A percentile compares a stretch with the other conserved stretches of the same genome.
These are phyloP conservation scores for Malus sieversii DNA, from an alignment of 306 rosid genomes.

Conservation along the genomic window DNA sequence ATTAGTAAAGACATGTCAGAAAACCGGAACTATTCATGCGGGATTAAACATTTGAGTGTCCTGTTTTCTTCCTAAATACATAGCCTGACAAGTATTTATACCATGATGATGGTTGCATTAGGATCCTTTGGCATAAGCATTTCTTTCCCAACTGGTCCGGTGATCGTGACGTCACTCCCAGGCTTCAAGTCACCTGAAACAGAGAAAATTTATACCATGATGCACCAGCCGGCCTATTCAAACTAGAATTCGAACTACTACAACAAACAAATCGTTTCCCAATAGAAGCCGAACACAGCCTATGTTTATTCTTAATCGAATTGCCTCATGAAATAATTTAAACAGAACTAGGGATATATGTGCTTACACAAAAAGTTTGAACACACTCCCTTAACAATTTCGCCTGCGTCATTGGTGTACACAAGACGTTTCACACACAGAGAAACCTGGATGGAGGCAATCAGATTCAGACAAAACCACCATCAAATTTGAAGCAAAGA, in stretches of 20 bases:
- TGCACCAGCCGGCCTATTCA: neutral
- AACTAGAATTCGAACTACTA: neutral
- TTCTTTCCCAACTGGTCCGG: slow-evolving; percentile 97
- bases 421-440: slow-evolving; percentile 90
- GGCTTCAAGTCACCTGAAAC: slow-evolving; percentile 87
- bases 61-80: neutral
- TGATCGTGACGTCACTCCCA: slow-evolving; percentile 69
- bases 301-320: neutral
- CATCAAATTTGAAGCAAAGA: slow-evolving; percentile 1
- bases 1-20: slow-evolving; percentile 3
- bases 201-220: neutral
- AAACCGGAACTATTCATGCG: neutral
- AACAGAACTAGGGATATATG: slow-evolving; percentile 3
- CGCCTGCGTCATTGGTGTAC: slow-evolving; percentile 85
- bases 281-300: neutral
- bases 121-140: slow-evolving; percentile 99
- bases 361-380: slow-evolving; percentile 92
- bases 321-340: neutral
- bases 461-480: neutral
- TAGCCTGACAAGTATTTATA: slow-evolving; percentile 18
- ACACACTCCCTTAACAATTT: slow-evolving; percentile 89
- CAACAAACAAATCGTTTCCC: neutral
- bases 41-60: neutral
- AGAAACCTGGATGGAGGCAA: slow-evolving; percentile 60
- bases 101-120: slow-evolving; percentile 83